Percentiles rank a stretch among this genome's conserved stretches.
phyloP scores from a whole-genome alignment of 2,329 filamentous ascomycete genomes.

The Venturia oleaginea region DNA sequence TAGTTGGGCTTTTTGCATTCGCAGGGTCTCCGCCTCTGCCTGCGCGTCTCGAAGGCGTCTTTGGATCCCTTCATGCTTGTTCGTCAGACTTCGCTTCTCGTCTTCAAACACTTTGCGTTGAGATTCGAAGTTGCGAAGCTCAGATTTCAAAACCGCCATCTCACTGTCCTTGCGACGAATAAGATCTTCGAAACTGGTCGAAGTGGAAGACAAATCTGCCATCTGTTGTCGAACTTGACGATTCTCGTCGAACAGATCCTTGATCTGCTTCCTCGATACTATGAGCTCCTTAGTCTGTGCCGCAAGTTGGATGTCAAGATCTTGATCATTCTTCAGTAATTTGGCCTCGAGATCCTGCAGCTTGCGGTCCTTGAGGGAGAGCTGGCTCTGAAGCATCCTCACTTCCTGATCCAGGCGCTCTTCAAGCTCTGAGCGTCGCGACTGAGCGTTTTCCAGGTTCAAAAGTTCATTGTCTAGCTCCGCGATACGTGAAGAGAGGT shows the following conservation, averaged over 20 bases:
- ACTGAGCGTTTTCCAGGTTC: conserved; percentile 60
- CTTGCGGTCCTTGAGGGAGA: conserved; percentile 83
- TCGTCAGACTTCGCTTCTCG: conserved; percentile 61
- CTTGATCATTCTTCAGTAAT: conserved; percentile 76
- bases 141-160: conserved; percentile 70
- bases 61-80: conserved; percentile 72
- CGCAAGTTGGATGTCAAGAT: conserved; percentile 76
- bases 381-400: conserved; percentile 83
- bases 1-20: conserved; percentile 71
- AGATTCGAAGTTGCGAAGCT: conserved; percentile 73
- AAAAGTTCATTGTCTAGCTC: conserved; percentile 63
- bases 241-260: conserved; percentile 71
- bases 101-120: conserved; percentile 72
- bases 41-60: conserved; percentile 72
- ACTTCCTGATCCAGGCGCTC: conserved; percentile 72
- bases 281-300: conserved; percentile 72
- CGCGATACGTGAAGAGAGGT: conserved; percentile 57
- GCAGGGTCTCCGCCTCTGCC: conserved; percentile 79
- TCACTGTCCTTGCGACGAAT: conserved; percentile 93
- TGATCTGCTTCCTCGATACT: conserved; percentile 61
- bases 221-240: conserved; percentile 76
- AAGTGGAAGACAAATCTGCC: conserved; percentile 77
- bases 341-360: conserved; percentile 77
- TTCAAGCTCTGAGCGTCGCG: conserved; percentile 67
- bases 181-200: conserved; percentile 89